Conservation (phyloP, 2,329 filamentous ascomycete species). For the Blumeria hordei region DNA sequence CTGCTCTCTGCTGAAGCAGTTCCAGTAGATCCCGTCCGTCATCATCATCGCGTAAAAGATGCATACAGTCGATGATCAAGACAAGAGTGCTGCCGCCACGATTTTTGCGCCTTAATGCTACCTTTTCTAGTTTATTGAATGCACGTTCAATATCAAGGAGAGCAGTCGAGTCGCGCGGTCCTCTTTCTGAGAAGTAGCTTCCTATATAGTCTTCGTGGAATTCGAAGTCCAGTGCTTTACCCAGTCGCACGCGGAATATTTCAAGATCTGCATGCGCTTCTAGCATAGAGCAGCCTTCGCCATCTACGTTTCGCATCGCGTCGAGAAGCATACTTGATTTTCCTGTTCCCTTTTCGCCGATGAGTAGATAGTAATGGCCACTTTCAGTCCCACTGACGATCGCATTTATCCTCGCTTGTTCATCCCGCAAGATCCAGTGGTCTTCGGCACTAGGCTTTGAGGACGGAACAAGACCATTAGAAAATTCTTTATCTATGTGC, state of each 20-base stretch:
- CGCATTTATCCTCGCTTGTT: constrained; percentile 59
- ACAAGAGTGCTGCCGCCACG: constrained; percentile 43
- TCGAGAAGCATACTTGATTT: constrained; percentile 95
- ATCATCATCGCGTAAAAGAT: constrained; percentile 74
- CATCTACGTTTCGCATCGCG: constrained; percentile 80
- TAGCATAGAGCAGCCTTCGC: constrained; percentile 79
- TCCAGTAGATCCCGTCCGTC: constrained; percentile 86
- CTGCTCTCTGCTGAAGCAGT: constrained; percentile 80
- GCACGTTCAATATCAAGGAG: constrained; percentile 88
- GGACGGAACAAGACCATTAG: constrained; percentile 19
- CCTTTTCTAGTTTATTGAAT: constrained; percentile 94
- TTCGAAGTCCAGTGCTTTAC: constrained; percentile 87
- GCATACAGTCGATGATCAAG: constrained; percentile 85
- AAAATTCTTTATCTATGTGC: constrained; percentile 33
- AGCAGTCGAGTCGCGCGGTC: constrained; percentile 75
- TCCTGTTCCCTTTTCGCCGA: constrained; percentile 89
- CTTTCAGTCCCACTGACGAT: constrained; percentile 50
- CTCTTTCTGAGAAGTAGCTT: constrained; percentile 80
- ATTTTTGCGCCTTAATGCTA: constrained; percentile 49
- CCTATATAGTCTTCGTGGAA: constrained; percentile 97
- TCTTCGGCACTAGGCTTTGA: constrained; percentile 17
- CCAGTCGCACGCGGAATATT: constrained; percentile 78
- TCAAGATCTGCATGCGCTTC: constrained; percentile 89
- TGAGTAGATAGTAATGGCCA: constrained; percentile 75
- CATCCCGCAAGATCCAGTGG: constrained; percentile 63